Evolutionary conservation across 371 early-diverging fungal species (phyloP), one percentile per base, ranked within the genome.

Genomic region (Funneliformis caledonium): DNA sequence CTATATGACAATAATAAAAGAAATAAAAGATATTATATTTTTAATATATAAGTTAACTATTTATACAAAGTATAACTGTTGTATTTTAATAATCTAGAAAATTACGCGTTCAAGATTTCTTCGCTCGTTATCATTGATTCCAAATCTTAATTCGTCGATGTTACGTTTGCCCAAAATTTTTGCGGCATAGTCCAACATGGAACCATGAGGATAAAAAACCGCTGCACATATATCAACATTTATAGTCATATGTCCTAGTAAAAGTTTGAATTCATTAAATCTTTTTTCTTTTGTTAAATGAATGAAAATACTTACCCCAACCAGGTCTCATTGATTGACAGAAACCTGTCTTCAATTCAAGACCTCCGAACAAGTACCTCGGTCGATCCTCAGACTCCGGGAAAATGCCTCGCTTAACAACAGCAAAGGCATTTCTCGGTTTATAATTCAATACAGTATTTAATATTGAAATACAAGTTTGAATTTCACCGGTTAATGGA

Each of bases 301-400:
- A 37, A 37, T 45, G n/a, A 37, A 6, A 48, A 42, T n/a, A 45
- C 5, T 42, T 61, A 76, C 62, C 59, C 60, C 45, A 61, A 72
- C 93, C 88, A 10, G 96, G 93, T 10, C 93, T 87, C 33, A 94
- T 89, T 48, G 94, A 92, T 82, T 96, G 95, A 79, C 93, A 95
- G 85, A 91, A 95, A 12, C 98, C 98, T 80, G 92, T 91, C 95
- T 96, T 96, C 5, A 95, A 89, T 85, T 96, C 96, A 43, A 93
- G 87, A 31, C 96, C 96, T 68, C 93, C 93, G 42, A 85, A 87
- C 60, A 91, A 87, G 1, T 83, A 69, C 26, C 84, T 83, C 0
- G 88, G 87, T 52, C 91, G 89, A 22, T 89, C 88, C 33, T 92
- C 88, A 7, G 93, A 93, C 83, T 91, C 97, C 85, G 96, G 96